Evolutionary conservation across 2,329 filamentous ascomycete genomes (phyloP).

Genomic region (Colletotrichum sublineola): DNA sequence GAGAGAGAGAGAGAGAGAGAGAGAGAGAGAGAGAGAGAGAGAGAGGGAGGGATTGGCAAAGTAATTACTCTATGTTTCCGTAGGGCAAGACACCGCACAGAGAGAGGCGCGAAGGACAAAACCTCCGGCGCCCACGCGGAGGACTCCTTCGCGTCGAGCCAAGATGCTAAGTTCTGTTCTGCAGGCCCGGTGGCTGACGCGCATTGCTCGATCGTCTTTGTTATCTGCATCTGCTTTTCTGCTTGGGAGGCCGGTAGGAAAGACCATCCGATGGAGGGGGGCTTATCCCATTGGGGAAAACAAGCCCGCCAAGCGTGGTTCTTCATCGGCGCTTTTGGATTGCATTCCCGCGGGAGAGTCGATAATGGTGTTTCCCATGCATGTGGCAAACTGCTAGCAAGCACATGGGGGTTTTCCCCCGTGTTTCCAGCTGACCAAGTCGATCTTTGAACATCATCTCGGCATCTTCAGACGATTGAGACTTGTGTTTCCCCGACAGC

Average conservation of each 20-base stretch:
- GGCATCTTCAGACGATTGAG: background rate
- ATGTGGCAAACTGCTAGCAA: background rate
- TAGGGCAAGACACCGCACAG: background rate
- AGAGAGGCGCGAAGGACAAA: constrained; percentile 23
- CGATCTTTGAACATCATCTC: constrained; percentile 1
- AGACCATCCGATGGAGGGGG: background rate
- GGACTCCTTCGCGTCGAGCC: constrained; percentile 28
- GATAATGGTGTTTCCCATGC: background rate
- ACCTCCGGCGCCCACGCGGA: constrained; percentile 29
- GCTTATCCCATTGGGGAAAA: constrained; percentile 18
- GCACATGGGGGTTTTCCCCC: background rate
- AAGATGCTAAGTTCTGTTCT: background rate
- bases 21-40: no score
- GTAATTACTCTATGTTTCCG: no score
- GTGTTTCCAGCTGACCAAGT: background rate
- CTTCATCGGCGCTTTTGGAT: constrained; percentile 10
- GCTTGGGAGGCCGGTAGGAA: constrained; percentile 18
- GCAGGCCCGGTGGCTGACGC: constrained; percentile 22
- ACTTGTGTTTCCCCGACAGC: background rate
- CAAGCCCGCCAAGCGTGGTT: constrained; percentile 14
- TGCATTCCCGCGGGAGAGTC: constrained; percentile 8
- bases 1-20: background rate
- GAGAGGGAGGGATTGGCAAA: background rate
- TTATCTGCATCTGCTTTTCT: background rate
- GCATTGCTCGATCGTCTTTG: background rate